Conservation (phyloP, 2,329 filamentous ascomycete species). For the Aspergillus floridensis region DNA sequence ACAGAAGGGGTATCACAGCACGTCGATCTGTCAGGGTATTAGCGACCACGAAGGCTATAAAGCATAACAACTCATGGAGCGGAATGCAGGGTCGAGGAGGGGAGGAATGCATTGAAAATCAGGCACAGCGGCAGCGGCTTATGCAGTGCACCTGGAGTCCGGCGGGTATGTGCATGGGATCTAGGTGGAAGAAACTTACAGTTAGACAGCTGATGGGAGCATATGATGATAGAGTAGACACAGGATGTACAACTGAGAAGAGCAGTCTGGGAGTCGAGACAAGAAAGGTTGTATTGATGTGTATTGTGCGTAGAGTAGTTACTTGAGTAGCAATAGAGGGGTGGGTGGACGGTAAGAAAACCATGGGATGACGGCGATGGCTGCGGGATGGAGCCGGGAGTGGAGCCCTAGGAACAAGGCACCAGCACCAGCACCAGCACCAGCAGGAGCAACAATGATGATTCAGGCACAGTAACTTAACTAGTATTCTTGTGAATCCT, state of each 20-base stretch:
- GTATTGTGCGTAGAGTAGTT: too few species aligned
- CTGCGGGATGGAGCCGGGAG: not conserved
- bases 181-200: not conserved
- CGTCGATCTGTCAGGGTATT: slow-evolving; percentile 17
- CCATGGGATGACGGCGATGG: not conserved
- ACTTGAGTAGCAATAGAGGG: too few species aligned
- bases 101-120: slow-evolving; percentile 16
- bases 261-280: too few species aligned
- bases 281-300: too few species aligned
- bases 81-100: slow-evolving; percentile 20
- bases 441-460: too few species aligned
- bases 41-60: slow-evolving; percentile 7
- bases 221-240: not conserved
- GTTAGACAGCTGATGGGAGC: slow-evolving; percentile 1
- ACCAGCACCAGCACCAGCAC: not conserved
- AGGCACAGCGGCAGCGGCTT: slow-evolving; percentile 1
- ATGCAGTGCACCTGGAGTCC: slow-evolving; percentile 1
- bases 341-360: slow-evolving; percentile 1
- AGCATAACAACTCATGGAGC: slow-evolving; percentile 14
- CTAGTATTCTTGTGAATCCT: not conserved
- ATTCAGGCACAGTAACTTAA: too few species aligned
- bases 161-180: slow-evolving; percentile 9
- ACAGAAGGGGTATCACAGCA: slow-evolving; percentile 13
- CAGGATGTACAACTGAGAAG: not conserved
- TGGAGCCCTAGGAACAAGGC: slow-evolving; percentile 2